These are phyloP conservation scores for Botrytis paeoniae DNA, from an alignment of 2,329 filamentous ascomycete species.

Conservation along the genomic window DNA sequence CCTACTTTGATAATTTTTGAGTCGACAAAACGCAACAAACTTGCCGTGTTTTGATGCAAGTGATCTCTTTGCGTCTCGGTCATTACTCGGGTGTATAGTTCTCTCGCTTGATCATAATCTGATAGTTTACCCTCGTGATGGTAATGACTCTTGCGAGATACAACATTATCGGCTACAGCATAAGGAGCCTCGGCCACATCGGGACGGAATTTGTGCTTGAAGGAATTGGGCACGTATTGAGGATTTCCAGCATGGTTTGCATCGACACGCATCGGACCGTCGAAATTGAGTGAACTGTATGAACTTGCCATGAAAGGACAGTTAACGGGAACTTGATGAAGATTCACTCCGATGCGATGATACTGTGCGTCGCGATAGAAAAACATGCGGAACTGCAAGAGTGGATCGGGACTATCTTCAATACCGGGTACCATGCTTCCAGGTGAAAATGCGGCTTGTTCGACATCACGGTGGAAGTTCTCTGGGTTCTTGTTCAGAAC, in stretches of 20 bases:
- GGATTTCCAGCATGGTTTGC: constrained; percentile 49
- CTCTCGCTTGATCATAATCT: constrained; percentile 17
- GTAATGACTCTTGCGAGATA: constrained; percentile 10
- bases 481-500: constrained; percentile 43
- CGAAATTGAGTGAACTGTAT: constrained; percentile 37
- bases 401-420: constrained; percentile 65
- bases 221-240: constrained; percentile 39
- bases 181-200: constrained; percentile 68
- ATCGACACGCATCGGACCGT: constrained; percentile 38
- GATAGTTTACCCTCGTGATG: constrained; percentile 25
- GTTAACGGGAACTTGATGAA: constrained; percentile 53
- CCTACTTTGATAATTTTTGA: constrained; percentile 14
- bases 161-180: constrained; percentile 38
- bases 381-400: constrained; percentile 65
- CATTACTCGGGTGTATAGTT: constrained; percentile 15
- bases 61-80: background rate
- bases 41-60: constrained; percentile 13
- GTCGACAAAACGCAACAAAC: background rate
- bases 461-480: constrained; percentile 63
- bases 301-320: constrained; percentile 30
- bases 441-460: constrained; percentile 66
- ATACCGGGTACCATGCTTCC: constrained; percentile 63
- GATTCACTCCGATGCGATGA: constrained; percentile 56
- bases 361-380: constrained; percentile 64
- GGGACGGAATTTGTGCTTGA: constrained; percentile 57